Evolutionary conservation across 1,284 basidiomycete genomes (phyloP).

Genomic region (Pholiota adiposa): DNA sequence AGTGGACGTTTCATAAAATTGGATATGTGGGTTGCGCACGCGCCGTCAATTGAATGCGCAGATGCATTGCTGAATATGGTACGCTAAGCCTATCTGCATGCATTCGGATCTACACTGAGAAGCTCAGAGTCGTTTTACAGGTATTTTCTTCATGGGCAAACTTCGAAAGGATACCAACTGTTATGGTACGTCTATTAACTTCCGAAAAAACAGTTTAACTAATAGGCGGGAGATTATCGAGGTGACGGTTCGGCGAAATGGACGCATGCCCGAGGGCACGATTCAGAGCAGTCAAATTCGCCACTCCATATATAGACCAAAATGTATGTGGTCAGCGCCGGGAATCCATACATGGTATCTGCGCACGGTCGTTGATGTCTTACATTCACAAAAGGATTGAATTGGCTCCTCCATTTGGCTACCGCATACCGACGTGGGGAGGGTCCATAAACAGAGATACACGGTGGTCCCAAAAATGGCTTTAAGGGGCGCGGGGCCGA

Average conservation of each 20-base stretch:
- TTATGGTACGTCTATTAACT: no score
- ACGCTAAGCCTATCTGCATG: no score
- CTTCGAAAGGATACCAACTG: no score
- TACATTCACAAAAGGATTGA: not conserved
- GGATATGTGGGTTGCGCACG: not conserved
- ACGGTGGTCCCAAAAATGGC: not conserved
- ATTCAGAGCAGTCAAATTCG: not conserved
- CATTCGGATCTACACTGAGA: not conserved
- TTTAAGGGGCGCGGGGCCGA: not conserved
- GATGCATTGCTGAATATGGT: no score
- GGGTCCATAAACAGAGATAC: not conserved
- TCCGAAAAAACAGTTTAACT: no score
- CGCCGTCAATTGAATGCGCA: not conserved
- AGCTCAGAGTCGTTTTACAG: not conserved
- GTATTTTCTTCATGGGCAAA: no score
- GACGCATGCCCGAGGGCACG: not conserved
- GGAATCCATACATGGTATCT: not conserved
- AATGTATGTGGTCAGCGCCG: not conserved
- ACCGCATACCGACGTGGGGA: not conserved
- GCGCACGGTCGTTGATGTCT: not conserved
- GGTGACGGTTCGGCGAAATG: not conserved
- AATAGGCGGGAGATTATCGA: no score
- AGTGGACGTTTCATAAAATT: not conserved
- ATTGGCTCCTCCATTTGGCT: not conserved
- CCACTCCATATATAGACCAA: not conserved